Evolutionary conservation across 257 asterid species (phyloP).

Genomic region (Fraxinus americana): DNA sequence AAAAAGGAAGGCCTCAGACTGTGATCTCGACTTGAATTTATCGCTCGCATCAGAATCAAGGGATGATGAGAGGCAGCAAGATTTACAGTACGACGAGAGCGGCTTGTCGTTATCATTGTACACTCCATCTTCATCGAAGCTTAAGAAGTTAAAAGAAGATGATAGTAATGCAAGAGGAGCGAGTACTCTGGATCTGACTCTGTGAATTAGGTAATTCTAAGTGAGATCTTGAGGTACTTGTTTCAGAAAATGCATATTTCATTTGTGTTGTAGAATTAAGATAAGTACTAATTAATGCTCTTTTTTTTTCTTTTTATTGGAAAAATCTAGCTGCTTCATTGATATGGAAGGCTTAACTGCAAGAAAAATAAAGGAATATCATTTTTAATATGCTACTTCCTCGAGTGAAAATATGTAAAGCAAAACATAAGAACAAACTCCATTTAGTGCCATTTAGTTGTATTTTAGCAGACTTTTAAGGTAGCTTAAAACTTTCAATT

Average conservation of each 20-base stretch:
- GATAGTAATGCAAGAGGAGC: constrained; percentile 48
- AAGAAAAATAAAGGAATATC: too few relatives aligned
- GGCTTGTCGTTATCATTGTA: constrained; percentile 49
- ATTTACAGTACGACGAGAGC: constrained; percentile 20
- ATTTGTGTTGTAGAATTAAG: constrained; percentile 40
- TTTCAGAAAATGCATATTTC: constrained; percentile 5
- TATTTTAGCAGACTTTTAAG: too few relatives aligned
- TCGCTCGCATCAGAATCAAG: constrained; percentile 50
- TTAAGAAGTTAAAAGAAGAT: constrained; percentile 42
- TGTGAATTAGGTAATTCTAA: constrained; percentile 79
- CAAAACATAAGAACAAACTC: too few relatives aligned
- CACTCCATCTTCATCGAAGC: constrained; percentile 30
- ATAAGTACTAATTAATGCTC: not conserved
- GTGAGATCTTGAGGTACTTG: constrained; percentile 82
- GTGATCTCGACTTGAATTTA: constrained; percentile 52
- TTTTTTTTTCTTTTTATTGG: not conserved
- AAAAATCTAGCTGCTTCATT: not conserved
- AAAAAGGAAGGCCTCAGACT: constrained; percentile 53
- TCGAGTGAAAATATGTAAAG: too few relatives aligned
- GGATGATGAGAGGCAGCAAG: constrained; percentile 21
- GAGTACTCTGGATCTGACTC: constrained; percentile 98
- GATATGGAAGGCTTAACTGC: not conserved
- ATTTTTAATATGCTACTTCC: too few relatives aligned
- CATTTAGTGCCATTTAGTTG: too few relatives aligned
- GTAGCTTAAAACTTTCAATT: too few relatives aligned